Evolutionary conservation across 345 rosid species (phyloP).

Genomic region (Hypericum perforatum): DNA sequence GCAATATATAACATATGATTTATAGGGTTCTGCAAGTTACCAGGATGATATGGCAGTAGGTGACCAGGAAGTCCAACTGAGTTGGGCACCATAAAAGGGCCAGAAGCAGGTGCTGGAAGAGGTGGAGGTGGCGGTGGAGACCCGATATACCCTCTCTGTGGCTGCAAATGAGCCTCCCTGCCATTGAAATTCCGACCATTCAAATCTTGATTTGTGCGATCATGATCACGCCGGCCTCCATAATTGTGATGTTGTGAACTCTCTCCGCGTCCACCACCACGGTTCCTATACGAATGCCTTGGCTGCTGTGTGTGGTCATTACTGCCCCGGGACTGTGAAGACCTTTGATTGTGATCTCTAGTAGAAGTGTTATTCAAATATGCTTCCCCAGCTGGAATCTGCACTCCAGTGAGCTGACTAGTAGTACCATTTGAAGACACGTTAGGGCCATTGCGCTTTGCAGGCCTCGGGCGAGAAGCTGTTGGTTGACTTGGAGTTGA

Average conservation of each 20-base stretch:
- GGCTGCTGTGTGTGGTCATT: conserved; percentile 21
- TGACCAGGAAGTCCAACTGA: conserved; percentile 31
- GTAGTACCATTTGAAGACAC: conserved; percentile 1
- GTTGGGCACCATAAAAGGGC: conserved; percentile 36
- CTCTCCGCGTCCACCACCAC: conserved; percentile 35
- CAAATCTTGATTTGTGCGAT: conserved; percentile 30
- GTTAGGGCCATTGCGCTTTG: conserved; percentile 27
- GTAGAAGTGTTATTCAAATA: too few species aligned
- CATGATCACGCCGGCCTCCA: conserved; percentile 41
- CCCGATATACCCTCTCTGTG: conserved; percentile 43
- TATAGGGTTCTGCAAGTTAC: background rate
- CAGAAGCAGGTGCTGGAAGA: conserved; percentile 18
- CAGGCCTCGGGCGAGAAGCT: conserved; percentile 26
- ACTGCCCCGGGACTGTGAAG: conserved; percentile 21
- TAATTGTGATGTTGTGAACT: conserved; percentile 31
- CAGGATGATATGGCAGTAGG: conserved; percentile 27
- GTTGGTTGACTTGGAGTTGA: conserved; percentile 19
- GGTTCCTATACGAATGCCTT: conserved; percentile 25
- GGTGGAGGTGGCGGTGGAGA: conserved; percentile 47
- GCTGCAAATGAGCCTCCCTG: conserved; percentile 38
- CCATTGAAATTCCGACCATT: conserved; percentile 11
- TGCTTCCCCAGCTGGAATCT: conserved; percentile 14
- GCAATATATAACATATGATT: too few species aligned
- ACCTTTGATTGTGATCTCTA: too few species aligned
- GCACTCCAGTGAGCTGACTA: conserved; percentile 21